These are phyloP conservation scores for Ambrosiella xylebori DNA, from an alignment of 2,329 filamentous ascomycete genomes.

Conservation along the genomic window DNA sequence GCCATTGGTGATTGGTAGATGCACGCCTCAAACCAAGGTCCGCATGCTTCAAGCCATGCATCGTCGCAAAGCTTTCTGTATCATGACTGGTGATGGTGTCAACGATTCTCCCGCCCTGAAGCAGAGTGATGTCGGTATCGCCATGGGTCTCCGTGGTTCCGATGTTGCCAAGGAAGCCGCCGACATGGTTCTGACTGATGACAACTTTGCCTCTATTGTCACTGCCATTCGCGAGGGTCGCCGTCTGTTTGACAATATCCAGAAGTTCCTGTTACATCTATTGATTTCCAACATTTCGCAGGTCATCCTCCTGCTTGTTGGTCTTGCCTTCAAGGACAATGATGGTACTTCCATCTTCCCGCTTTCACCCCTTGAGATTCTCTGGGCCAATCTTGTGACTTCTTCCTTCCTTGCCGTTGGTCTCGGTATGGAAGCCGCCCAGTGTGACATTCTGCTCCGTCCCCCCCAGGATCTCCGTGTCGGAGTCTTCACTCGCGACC, in stretches of 20 bases:
- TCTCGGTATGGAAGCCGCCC: slow-evolving; percentile 51
- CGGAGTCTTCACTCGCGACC: slow-evolving; percentile 46
- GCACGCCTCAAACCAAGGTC: slow-evolving; percentile 55
- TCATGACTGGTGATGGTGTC: slow-evolving; percentile 61
- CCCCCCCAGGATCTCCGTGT: slow-evolving; percentile 43
- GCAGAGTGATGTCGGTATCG: slow-evolving; percentile 57
- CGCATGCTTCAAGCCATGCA: slow-evolving; percentile 60
- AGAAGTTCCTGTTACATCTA: slow-evolving; percentile 47
- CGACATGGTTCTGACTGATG: slow-evolving; percentile 75
- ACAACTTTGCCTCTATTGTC: slow-evolving; percentile 71
- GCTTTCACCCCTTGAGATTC: slow-evolving; percentile 53
- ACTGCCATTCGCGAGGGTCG: slow-evolving; percentile 56
- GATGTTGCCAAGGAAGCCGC: slow-evolving; percentile 67
- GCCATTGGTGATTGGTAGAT: slow-evolving; percentile 52
- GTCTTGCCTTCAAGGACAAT: slow-evolving; percentile 49
- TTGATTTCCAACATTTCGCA: slow-evolving; percentile 55
- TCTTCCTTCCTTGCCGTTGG: slow-evolving; percentile 55
- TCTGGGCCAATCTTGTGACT: slow-evolving; percentile 63
- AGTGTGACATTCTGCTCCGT: slow-evolving; percentile 48
- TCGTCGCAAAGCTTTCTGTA: slow-evolving; percentile 48
- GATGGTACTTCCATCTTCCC: slow-evolving; percentile 47
- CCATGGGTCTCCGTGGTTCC: slow-evolving; percentile 53
- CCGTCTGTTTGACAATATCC: slow-evolving; percentile 54
- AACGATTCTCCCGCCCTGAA: slow-evolving; percentile 60
- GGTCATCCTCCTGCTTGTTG: slow-evolving; percentile 50